These are phyloP conservation scores for Debaryomyces psychrophilus DNA, from an alignment of 1,139 yeast species.

Conservation along the genomic window DNA sequence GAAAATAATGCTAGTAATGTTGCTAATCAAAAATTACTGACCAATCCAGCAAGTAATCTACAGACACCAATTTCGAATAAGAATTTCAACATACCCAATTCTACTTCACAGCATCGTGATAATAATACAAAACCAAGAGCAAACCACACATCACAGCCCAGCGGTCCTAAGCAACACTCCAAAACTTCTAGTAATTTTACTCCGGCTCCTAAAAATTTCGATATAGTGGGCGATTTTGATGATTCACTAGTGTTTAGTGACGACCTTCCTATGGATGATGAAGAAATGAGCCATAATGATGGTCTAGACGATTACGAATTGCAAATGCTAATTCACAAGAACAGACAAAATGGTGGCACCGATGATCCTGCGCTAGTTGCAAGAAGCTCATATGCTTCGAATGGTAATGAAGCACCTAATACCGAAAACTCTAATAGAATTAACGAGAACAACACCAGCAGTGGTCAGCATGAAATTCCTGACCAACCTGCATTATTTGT, in stretches of 20 bases:
- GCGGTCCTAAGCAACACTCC: neutral
- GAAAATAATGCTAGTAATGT: neutral
- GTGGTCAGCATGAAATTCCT: neutral
- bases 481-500: slow-evolving; percentile 46
- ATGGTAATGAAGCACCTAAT: neutral
- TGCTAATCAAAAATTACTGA: neutral
- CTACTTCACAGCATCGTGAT: slow-evolving; percentile 11
- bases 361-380: slow-evolving; percentile 14
- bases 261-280: slow-evolving; percentile 49
- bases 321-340: slow-evolving; percentile 25
- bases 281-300: slow-evolving; percentile 20
- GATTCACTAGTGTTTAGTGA: slow-evolving; percentile 72
- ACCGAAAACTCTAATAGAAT: neutral
- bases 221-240: slow-evolving; percentile 47
- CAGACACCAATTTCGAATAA: slow-evolving; percentile 4
- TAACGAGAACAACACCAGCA: neutral
- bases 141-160: neutral
- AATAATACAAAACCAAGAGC: slow-evolving; percentile 1
- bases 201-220: slow-evolving; percentile 18
- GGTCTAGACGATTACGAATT: slow-evolving; percentile 34
- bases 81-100: slow-evolving; percentile 1
- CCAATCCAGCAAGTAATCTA: neutral
- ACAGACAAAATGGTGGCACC: slow-evolving; percentile 12
- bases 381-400: slow-evolving; percentile 9
- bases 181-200: slow-evolving; percentile 4